A percentile compares a stretch with the other conserved stretches of the same genome.
Evolutionary conservation across 495 filamentous ascomycete species (phyloP).

Genomic region (Neurospora intermedia): DNA sequence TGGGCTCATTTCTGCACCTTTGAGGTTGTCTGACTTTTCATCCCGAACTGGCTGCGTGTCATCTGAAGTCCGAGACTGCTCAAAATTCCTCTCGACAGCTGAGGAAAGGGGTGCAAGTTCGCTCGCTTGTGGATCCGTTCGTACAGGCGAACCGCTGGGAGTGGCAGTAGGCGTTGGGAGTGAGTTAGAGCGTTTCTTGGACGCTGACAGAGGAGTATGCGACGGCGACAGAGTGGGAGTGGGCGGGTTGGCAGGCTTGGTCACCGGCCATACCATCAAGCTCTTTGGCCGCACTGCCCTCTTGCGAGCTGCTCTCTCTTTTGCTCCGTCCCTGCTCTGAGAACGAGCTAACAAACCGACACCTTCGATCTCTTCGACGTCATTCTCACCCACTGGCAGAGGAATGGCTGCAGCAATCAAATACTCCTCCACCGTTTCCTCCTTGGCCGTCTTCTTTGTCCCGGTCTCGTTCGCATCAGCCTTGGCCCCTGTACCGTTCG

Average conservation of each 20-base stretch:
- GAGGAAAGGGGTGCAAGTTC: not conserved
- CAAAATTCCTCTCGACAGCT: not conserved
- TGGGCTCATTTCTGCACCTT: not conserved
- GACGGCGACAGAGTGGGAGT: constrained; percentile 27
- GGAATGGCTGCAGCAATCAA: constrained; percentile 45
- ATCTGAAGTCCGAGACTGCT: not conserved
- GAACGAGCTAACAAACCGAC: constrained; percentile 41
- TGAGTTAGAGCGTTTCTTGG: constrained; percentile 45
- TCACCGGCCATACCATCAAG: constrained; percentile 37
- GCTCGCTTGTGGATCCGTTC: not conserved
- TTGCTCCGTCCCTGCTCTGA: constrained; percentile 49
- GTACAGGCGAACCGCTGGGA: constrained; percentile 1
- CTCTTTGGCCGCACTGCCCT: constrained; percentile 46
- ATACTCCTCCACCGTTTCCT: constrained; percentile 13
- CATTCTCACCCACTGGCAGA: constrained; percentile 55
- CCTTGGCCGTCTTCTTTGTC: not conserved
- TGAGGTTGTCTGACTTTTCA: not conserved
- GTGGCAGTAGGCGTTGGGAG: constrained; percentile 32
- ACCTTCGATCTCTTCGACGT: constrained; percentile 64
- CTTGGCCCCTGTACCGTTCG: constrained; percentile 3
- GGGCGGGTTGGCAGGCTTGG: constrained; percentile 5
- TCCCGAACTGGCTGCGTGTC: not conserved
- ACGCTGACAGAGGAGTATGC: constrained; percentile 12
- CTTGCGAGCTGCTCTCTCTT: constrained; percentile 36
- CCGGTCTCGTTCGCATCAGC: not conserved